These are phyloP conservation scores for Chrysanthemum makinoi DNA, from an alignment of 129 eudicot genomes.

Conservation along the genomic window DNA sequence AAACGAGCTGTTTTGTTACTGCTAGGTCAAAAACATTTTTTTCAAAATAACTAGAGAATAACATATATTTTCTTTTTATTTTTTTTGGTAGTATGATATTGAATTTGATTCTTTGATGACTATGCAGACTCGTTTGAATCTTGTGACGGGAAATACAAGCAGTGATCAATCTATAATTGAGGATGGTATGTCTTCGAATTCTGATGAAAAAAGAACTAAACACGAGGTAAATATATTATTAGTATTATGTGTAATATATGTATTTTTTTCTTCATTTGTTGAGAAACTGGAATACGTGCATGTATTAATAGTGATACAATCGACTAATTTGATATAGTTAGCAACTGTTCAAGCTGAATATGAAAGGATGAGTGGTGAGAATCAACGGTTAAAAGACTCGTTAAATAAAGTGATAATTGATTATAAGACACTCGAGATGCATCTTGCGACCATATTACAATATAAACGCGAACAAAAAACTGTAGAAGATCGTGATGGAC, in stretches of 20 bases:
- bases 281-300: not conserved
- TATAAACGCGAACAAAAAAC: conserved; percentile 27
- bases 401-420: conserved; percentile 42
- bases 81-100: not conserved
- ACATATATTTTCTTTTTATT: not conserved
- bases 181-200: conserved; percentile 41
- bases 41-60: no score
- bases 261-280: not conserved
- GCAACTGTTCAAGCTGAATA: conserved; percentile 45
- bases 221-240: conserved; percentile 40
- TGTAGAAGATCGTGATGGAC: conserved; percentile 11
- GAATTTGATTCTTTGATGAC: conserved; percentile 22
- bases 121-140: conserved; percentile 61
- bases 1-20: no score
- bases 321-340: conserved; percentile 27
- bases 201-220: conserved; percentile 42
- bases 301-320: not conserved
- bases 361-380: conserved; percentile 44
- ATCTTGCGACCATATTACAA: conserved; percentile 41
- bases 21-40: no score
- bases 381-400: conserved; percentile 42
- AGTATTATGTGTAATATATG: not conserved
- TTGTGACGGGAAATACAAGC: conserved; percentile 51
- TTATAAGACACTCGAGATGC: conserved; percentile 56
- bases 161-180: conserved; percentile 58